phyloP scores from a whole-genome alignment of 2,329 filamentous ascomycete species.

The Aspergillus japonicus region DNA sequence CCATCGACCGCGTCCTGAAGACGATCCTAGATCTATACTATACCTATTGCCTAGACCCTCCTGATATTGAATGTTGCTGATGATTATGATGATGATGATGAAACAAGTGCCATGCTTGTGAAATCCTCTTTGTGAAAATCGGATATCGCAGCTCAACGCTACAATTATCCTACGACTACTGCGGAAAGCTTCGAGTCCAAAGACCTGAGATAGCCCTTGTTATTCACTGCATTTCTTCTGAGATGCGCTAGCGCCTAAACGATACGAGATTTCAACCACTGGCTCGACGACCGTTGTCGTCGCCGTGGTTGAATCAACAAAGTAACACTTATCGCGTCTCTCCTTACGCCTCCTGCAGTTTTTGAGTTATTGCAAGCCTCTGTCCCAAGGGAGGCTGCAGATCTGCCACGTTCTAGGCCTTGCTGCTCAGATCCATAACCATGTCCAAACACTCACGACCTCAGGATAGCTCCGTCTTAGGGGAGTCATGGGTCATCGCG shows the following conservation, averaged over 20 bases:
- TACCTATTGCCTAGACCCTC: neutral
- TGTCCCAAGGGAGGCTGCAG: neutral
- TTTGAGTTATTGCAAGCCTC: neutral
- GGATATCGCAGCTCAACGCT: too few species aligned
- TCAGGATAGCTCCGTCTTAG: slow-evolving; percentile 24
- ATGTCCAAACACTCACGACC: slow-evolving; percentile 13
- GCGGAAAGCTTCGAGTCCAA: neutral
- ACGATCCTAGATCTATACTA: slow-evolving; percentile 9
- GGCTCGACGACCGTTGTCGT: neutral
- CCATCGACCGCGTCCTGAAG: slow-evolving; percentile 6
- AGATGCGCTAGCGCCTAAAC: neutral
- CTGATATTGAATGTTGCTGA: neutral
- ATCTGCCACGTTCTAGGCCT: neutral
- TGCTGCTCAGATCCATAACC: neutral
- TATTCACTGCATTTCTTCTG: neutral
- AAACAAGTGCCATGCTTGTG: too few species aligned
- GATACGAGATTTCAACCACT: neutral
- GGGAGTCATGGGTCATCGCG: slow-evolving; percentile 41
- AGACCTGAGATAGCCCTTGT: neutral
- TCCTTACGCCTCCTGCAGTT: too few species aligned
- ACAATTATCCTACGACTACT: neutral
- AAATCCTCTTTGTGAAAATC: too few species aligned
- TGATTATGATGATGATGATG: neutral
- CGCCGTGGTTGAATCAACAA: neutral
- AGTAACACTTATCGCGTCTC: neutral